Base-by-base conservation (phyloP, 139 green algal genomes). In the Chlorokybus atmophyticus region DNA sequence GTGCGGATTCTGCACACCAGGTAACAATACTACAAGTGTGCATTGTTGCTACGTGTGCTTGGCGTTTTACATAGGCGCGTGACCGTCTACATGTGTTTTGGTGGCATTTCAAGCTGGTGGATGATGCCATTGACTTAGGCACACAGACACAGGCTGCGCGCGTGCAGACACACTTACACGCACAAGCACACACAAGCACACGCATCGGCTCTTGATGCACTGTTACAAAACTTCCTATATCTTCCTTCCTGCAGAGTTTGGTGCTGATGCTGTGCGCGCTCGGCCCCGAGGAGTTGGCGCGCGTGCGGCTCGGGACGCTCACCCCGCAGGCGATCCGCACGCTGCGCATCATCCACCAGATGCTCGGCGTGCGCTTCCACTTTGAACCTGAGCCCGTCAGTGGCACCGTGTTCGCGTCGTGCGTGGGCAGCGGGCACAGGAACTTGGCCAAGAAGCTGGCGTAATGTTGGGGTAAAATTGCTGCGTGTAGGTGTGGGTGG, bases 341-440 rank as follows among this genome's bases (percentile, higher is more conserved):
- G 29, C 70, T 98, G 76, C 79, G 91, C 0, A 75, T 85, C 57
- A 52, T 96, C 0, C 73, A 73, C 17, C 87, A 94, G 4, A 87
- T 99, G 42, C 82, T 97, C 29, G 82, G 80, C 0, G 83, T 97
- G 5, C 78, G 72, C 40, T 99, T 96, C 66, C 78, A 62, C 64
- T 76, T 99, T 47, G 64, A 71, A 24, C 75, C 89, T 0, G 87
- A 99, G 57, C 57, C 65, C 19, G 66, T 79, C 57, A 89, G 74
- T 50, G 52, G 67, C n/a, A 99, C 91, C 1, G 75, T 99, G 19
- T 88, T 95, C 47, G 58, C 91, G 7, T 85, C 80, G 0, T 96
- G 88, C 54, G 75, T 99, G 6, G 91, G 91, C 25, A 71, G 71
- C 0, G 87, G 83, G 17, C 51, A 93, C 2, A 91, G 80, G 55